Base-by-base conservation (phyloP, 192 early-diverging fungal species). In the Coemansia sp. region DNA sequence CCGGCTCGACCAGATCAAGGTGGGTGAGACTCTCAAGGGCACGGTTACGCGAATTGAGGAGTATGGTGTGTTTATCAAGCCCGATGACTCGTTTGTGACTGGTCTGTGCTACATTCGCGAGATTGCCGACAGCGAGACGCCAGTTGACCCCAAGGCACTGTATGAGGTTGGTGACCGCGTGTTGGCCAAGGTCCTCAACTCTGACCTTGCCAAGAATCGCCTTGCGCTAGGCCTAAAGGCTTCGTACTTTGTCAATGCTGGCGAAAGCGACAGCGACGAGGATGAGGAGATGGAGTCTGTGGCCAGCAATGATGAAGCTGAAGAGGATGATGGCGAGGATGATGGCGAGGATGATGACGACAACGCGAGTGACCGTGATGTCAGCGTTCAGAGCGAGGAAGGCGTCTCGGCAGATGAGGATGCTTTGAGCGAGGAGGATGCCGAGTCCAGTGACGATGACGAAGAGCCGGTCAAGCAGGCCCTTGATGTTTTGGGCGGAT, bases 41-140 rank as follows among this genome's bases (percentile, higher is more conserved):
- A 88, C 88, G 5, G 83, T 95, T 62, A 89, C 85, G 46, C 78
- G 82, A 20, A 86, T 94, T 61, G 85, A 89, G 62, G 78, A 83
- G 21, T 91, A 88, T 74, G 94, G 93, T 33, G 86, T 94, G 21
- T 91, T 95, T 67, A 89, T 96, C 63, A 86, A 88, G 71, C 83
- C 94, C 11, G 86, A 94, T 38, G 85, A 92, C 65, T 86, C 84
- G 66, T 77, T 81, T 59, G 69, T 95, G 23, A 89, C 84, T 45
- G 94, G 94, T 59, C 84, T 96, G 34, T 96, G 94, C 71, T 93
- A 95, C 69, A 86, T 83, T 23, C 87, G 89, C 34, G 88, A 95
- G 83, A 87, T 94, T 57, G 90, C 93, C 3, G 94, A 96, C 77
- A 88, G 86, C 56, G 84, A 82, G n/a, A 84, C 89, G 28, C 85